Base-by-base conservation (phyloP, 1,139 yeast species). In the Pneumocystis murina region DNA sequence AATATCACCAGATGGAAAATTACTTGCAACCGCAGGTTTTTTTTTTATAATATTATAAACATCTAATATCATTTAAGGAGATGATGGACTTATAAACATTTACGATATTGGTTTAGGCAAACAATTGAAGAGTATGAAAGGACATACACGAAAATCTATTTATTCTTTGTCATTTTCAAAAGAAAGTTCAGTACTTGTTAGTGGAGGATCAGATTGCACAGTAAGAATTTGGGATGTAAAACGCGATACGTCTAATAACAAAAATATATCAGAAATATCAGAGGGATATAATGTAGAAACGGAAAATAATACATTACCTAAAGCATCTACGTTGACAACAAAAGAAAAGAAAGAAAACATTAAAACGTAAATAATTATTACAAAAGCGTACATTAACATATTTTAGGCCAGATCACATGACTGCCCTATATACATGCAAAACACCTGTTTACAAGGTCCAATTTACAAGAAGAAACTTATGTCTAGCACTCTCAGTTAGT, bases 211-310 rank as follows among this genome's bases (percentile, higher is more conserved):
- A 66, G 99, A 94, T 75, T 88, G 89, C 76, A 89, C 97, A 0
- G 86, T 95, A 72, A 80, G 98, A 69, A 89, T 94, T 96, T 94
- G 99, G 99, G 98, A 94, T 74, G 92, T 92, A 2, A 87, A 96
- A 74, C 90, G 95, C 40, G 97, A 95, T 62, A 92, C 95, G 0
- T 98, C 94, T 75, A 84, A 86, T 71, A 85, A 95, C 2, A 95
- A 92, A 2, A 80, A 98, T 69, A 95, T 91, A 1, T 94, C 98
- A 98, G 97, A 94, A 74, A 84, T 89, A 63, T 88, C 87, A 74
- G 83, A 85, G 70, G 89, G 89, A 65, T 88, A 96, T 0, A 80
- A 80, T 65, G 96, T 88, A 69, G 82, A 85, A 1, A 17, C 64
- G 12, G 40, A 60, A 36, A 24, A 20, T 48, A 63, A 62, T 16